phyloP scores from a whole-genome alignment of 116 monocot genomes.

The Cymodocea nodosa region DNA sequence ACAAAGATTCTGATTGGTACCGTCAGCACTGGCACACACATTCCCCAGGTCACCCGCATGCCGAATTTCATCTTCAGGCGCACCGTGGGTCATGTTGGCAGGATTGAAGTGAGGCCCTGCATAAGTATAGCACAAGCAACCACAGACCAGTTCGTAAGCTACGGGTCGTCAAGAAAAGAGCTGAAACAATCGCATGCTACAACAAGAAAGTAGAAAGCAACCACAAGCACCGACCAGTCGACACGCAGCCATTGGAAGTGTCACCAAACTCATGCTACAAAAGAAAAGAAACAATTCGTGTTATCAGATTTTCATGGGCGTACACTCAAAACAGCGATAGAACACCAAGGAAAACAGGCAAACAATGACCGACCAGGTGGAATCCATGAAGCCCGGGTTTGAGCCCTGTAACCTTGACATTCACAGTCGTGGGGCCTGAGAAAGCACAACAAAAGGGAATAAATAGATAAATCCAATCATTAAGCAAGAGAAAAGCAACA shows the following conservation, averaged over 20 bases:
- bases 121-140: neutral
- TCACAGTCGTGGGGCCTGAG: conserved; percentile 75
- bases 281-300: neutral
- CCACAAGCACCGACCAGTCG: conserved; percentile 39
- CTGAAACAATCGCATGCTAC: neutral
- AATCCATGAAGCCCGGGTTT: conserved; percentile 76
- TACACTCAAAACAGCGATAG: neutral
- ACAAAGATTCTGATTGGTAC: conserved; percentile 12
- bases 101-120: conserved; percentile 93
- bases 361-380: conserved; percentile 43
- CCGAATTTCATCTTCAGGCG: conserved; percentile 72
- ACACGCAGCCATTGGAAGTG: conserved; percentile 91
- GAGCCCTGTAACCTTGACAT: conserved; percentile 62
- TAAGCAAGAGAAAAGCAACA: neutral
- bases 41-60: conserved; percentile 99
- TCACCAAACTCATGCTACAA: conserved; percentile 79
- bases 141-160: no score
- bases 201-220: no score
- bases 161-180: neutral
- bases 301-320: neutral
- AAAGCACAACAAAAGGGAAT: neutral
- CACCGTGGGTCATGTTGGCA: conserved; percentile 57
- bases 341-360: neutral
- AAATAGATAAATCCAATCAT: no score
- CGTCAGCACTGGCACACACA: conserved; percentile 61